These are phyloP conservation scores for Carex scoparia DNA, from an alignment of 176 grass and related monocot genomes.

Conservation along the genomic window DNA sequence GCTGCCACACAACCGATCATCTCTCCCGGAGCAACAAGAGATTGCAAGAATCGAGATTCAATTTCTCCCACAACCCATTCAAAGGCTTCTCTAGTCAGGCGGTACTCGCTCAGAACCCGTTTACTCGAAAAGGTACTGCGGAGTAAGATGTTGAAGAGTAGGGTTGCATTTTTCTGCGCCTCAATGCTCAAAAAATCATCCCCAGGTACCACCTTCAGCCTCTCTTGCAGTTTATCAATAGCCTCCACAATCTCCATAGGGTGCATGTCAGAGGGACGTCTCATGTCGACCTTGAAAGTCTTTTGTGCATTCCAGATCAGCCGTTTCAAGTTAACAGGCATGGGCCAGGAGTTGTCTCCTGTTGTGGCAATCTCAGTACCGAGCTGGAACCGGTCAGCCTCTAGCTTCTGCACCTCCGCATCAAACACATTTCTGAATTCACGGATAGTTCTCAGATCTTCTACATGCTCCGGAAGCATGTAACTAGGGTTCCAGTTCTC, in stretches of 20 bases:
- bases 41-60: constrained; percentile 89
- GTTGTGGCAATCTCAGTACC: constrained; percentile 87
- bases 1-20: constrained; percentile 99
- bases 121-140: constrained; percentile 96
- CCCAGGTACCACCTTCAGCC: constrained; percentile 92
- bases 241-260: constrained; percentile 99
- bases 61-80: constrained; percentile 99
- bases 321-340: constrained; percentile 94
- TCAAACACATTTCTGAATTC: constrained; percentile 98
- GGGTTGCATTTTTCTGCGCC: constrained; percentile 96
- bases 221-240: constrained; percentile 93
- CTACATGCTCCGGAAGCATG: constrained; percentile 92
- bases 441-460: constrained; percentile 88
- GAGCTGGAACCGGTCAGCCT: constrained; percentile 81
- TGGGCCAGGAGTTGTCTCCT: constrained; percentile 73
- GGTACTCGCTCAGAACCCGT: constrained; percentile 88
- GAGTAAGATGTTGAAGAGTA: constrained; percentile 93
- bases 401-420: constrained; percentile 94
- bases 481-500: constrained; percentile 93
- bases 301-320: constrained; percentile 99
- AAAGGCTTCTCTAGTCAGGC: constrained; percentile 93
- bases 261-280: constrained; percentile 93
- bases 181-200: constrained; percentile 93
- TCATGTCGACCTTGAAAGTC: constrained; percentile 94
- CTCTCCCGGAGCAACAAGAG: constrained; percentile 88